Base-by-base conservation (phyloP, 352 stramenopile species). In the Lagenidium sp. region DNA sequence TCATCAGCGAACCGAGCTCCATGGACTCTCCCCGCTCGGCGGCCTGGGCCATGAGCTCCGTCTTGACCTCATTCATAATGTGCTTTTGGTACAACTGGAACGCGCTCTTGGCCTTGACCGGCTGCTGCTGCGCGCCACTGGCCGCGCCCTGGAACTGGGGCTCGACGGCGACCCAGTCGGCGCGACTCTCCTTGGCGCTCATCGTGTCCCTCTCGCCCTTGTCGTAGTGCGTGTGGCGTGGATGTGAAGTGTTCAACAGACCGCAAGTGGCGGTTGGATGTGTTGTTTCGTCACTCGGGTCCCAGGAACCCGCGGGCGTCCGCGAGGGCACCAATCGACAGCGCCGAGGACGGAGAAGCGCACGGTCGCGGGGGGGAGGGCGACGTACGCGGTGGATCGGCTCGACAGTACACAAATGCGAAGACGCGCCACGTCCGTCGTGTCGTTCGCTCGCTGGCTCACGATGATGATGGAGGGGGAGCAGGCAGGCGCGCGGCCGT, bases 81-180 rank as follows among this genome's bases (percentile, higher is more conserved):
- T 53, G 58, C 48, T 90, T 91, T 50, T 87, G 76, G 55, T 86
- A 91, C 26, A 81, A 78, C 52, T 74, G 57, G 57, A 86, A 93
- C 37, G 80, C 77, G 31, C 50, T 74, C 57, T 86, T 85, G 36
- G 80, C 52, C 57, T 86, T 85, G n/a, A 61, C 53, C 0, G 62
- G 62, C 60, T 84, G 76, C 35, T 57, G n/a, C 30, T 22, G 32
- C 5, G 21, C 53, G 12, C 44, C 45, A 24, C 49, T 41, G 21
- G 36, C 23, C 22, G 60, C 55, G 13, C 61, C 43, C 62, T 89
- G 77, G 53, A 89, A 86, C 59, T 89, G 71, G 44, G 77, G 68
- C 41, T 85, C 77, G 16, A 89, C 77, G 3, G 77, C 77, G 42
- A 89, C 77, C 77, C 77, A 89, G 52, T 86, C 73, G 21, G 54